Conservation (phyloP, 305 asterid species). For the Fraxinus sp. region DNA sequence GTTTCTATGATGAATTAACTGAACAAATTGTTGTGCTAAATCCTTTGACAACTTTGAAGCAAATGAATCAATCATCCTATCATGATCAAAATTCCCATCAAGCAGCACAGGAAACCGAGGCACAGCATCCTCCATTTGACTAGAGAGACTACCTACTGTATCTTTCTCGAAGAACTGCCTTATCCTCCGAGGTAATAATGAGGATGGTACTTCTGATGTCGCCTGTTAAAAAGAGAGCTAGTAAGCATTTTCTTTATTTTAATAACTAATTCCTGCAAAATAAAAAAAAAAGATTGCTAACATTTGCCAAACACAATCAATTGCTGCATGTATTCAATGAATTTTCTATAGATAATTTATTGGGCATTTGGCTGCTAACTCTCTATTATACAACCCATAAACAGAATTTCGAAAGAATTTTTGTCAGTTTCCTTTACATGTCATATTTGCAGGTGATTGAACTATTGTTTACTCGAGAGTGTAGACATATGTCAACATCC, state of each 20-base stretch:
- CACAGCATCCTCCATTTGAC: constrained; percentile 47
- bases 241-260: constrained; percentile 23
- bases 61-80: constrained; percentile 50
- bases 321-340: neutral
- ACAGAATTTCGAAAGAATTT: neutral
- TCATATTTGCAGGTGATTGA: neutral
- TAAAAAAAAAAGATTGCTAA: neutral
- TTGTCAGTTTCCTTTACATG: neutral
- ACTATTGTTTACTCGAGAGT: neutral
- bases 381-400: neutral
- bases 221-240: constrained; percentile 54
- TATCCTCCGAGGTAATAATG: constrained; percentile 63
- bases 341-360: neutral
- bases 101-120: constrained; percentile 69
- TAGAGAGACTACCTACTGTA: constrained; percentile 35
- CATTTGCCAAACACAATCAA: neutral
- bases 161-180: constrained; percentile 67
- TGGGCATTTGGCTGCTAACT: neutral
- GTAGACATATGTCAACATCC: neutral
- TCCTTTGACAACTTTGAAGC: constrained; percentile 67
- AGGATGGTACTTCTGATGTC: constrained; percentile 70
- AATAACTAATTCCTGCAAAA: neutral
- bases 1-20: constrained; percentile 52
- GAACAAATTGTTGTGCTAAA: constrained; percentile 69
- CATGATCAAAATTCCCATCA: constrained; percentile 59